Evolutionary conservation across 805 yeast genomes (phyloP).

Genomic region (Yarrowia keelungensis): DNA sequence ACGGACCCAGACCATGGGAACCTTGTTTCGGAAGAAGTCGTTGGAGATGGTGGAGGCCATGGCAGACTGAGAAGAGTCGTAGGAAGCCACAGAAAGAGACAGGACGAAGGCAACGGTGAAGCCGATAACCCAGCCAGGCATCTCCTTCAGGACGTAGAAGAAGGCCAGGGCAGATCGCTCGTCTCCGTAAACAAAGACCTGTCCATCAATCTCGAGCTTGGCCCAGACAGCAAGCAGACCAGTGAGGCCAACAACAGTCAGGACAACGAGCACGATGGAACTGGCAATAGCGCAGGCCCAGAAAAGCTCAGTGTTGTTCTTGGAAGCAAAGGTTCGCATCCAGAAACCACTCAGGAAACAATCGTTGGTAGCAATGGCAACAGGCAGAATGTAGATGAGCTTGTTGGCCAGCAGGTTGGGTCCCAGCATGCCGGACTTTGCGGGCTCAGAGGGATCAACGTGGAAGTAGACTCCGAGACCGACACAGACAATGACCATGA

Average conservation of each 20-base stretch:
- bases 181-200: slow-evolving; percentile 42
- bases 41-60: slow-evolving; percentile 88
- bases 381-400: slow-evolving; percentile 78
- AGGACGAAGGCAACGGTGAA: slow-evolving; percentile 78
- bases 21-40: slow-evolving; percentile 84
- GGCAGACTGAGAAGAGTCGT: slow-evolving; percentile 89
- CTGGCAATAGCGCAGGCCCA: slow-evolving; percentile 81
- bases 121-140: slow-evolving; percentile 89
- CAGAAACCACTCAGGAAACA: slow-evolving; percentile 92
- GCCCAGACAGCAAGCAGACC: slow-evolving; percentile 94
- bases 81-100: slow-evolving; percentile 81
- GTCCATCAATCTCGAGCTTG: slow-evolving; percentile 65
- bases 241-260: slow-evolving; percentile 77
- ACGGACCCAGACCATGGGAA: slow-evolving; percentile 71
- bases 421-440: slow-evolving; percentile 61
- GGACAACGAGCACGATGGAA: slow-evolving; percentile 64
- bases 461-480: slow-evolving; percentile 79
- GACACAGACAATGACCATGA: slow-evolving; percentile 72
- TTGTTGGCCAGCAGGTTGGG: slow-evolving; percentile 86
- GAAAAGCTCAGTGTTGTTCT: slow-evolving; percentile 72
- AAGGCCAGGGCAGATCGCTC: slow-evolving; percentile 59
- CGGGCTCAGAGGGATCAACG: slow-evolving; percentile 66
- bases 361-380: slow-evolving; percentile 90
- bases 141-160: slow-evolving; percentile 68
- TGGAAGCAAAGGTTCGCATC: slow-evolving; percentile 92